Conservation (phyloP, 768 basidiomycete species). For the Floccularia luteovirens region DNA sequence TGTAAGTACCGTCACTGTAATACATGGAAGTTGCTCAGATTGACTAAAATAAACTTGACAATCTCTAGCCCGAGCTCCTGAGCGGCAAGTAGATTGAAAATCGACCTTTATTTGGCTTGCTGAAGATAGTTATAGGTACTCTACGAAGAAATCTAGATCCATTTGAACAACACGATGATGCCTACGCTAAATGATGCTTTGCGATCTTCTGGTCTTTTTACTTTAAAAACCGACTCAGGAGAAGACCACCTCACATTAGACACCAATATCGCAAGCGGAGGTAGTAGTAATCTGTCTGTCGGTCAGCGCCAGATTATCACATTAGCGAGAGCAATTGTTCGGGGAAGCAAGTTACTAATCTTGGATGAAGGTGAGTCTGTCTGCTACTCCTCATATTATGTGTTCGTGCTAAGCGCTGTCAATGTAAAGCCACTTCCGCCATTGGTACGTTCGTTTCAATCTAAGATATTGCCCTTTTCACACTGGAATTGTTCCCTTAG, state of each 20-base stretch:
- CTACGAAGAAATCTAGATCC: conserved; percentile 54
- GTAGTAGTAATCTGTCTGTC: conserved; percentile 57
- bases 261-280: conserved; percentile 36
- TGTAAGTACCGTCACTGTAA: conserved; percentile 14
- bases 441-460: conserved; percentile 29
- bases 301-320: conserved; percentile 64
- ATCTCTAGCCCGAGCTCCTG: conserved; percentile 31
- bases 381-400: conserved; percentile 39
- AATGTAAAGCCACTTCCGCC: conserved; percentile 26
- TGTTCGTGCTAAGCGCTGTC: conserved; percentile 26
- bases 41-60: background rate
- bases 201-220: conserved; percentile 23
- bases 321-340: conserved; percentile 49
- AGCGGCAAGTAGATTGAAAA: conserved; percentile 11
- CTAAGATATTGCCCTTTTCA: conserved; percentile 18
- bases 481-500: conserved; percentile 12
- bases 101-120: background rate
- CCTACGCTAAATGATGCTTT: conserved; percentile 21
- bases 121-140: conserved; percentile 24
- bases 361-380: conserved; percentile 45
- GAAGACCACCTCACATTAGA: conserved; percentile 35
- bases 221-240: conserved; percentile 29
- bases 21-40: background rate
- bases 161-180: conserved; percentile 43
- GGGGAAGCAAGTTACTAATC: conserved; percentile 47